phyloP scores from a whole-genome alignment of 768 basidiomycete genomes.

The Tremella yokohamensis region DNA sequence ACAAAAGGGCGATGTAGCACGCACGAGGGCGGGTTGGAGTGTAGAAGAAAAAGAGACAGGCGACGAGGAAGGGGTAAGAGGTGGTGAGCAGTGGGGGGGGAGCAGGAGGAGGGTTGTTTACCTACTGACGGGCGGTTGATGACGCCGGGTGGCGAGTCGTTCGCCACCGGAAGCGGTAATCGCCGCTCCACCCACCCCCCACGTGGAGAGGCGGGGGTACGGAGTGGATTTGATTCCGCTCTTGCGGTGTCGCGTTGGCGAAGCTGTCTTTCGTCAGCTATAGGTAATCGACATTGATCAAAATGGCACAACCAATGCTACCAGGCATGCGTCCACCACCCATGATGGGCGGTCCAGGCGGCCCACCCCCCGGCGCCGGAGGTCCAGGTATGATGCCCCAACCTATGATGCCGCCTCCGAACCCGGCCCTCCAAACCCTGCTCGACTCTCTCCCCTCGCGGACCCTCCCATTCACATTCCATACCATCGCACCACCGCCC shows the following conservation, averaged over 20 bases:
- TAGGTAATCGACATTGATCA: neutral
- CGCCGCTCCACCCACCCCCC: too few relatives aligned
- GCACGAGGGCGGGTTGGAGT: too few relatives aligned
- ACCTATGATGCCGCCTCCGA: conserved; percentile 27
- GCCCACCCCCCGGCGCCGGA: neutral
- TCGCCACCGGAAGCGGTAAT: too few relatives aligned
- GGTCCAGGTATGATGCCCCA: too few relatives aligned
- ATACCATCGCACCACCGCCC: conserved; percentile 12
- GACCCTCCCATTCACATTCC: conserved; percentile 30
- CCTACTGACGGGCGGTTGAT: too few relatives aligned
- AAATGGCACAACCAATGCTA: conserved; percentile 3
- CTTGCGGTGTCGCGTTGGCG: neutral
- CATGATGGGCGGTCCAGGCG: neutral
- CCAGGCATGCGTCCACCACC: conserved; percentile 6
- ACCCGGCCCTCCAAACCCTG: conserved; percentile 35
- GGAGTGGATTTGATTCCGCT: neutral
- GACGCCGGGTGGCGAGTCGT: too few relatives aligned
- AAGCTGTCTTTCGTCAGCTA: neutral
- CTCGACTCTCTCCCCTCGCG: conserved; percentile 44
- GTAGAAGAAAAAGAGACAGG: too few relatives aligned
- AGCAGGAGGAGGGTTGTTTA: too few relatives aligned
- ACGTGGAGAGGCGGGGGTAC: too few relatives aligned
- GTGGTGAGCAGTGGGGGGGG: too few relatives aligned
- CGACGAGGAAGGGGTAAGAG: too few relatives aligned
- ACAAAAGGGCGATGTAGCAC: too few relatives aligned